phyloP scores from a whole-genome alignment of 2,329 filamentous ascomycete genomes.

The Penicillium sp. region DNA sequence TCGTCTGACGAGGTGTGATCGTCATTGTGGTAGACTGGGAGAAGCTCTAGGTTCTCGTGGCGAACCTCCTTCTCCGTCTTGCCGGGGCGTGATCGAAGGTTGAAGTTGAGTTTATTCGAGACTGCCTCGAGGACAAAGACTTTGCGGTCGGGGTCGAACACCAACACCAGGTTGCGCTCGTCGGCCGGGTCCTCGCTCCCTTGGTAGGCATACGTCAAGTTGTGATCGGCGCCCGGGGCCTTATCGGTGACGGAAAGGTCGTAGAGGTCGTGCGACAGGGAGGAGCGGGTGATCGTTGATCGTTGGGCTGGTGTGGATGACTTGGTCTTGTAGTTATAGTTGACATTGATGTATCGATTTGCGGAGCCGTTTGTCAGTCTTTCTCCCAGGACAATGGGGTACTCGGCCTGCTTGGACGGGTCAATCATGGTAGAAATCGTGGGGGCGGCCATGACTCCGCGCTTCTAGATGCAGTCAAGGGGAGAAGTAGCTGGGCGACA shows the following conservation, averaged over 20 bases:
- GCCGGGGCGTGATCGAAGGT: conserved; percentile 71
- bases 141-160: conserved; percentile 75
- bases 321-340: conserved; percentile 53
- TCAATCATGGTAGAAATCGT: conserved; percentile 43
- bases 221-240: conserved; percentile 43
- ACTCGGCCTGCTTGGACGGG: conserved; percentile 51
- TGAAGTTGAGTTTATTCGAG: conserved; percentile 85
- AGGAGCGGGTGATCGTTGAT: conserved; percentile 40
- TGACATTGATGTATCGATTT: conserved; percentile 44
- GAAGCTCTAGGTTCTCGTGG: conserved; percentile 65
- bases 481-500: not conserved
- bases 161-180: conserved; percentile 56
- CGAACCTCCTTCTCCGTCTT: conserved; percentile 69
- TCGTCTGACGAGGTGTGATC: conserved; percentile 42
- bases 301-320: conserved; percentile 43
- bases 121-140: conserved; percentile 82
- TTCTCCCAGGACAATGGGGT: conserved; percentile 51
- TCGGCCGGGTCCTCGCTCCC: conserved; percentile 45
- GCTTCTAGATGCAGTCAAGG: not conserved
- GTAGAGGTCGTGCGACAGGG: conserved; percentile 41
- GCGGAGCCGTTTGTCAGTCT: conserved; percentile 38
- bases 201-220: conserved; percentile 45
- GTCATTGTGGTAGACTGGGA: conserved; percentile 33
- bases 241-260: conserved; percentile 49
- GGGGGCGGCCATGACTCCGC: conserved; percentile 37